phyloP scores from a whole-genome alignment of 768 basidiomycete species.

The Mycena leptocephala region DNA sequence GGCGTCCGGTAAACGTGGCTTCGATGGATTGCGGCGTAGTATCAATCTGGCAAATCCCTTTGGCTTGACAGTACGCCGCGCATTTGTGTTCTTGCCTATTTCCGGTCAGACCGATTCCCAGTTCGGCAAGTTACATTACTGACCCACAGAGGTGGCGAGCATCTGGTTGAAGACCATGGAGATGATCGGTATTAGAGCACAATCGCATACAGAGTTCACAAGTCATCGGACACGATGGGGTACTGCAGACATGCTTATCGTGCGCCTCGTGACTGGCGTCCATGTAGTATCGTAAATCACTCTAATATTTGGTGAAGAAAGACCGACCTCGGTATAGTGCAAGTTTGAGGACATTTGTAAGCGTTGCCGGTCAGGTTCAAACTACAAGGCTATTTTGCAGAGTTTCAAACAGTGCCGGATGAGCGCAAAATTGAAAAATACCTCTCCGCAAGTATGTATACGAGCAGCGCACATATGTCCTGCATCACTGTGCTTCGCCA shows the following conservation, averaged over 20 bases:
- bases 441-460: conserved; percentile 71
- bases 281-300: background rate
- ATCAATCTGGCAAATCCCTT: conserved; percentile 74
- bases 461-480: conserved; percentile 70
- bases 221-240: conserved; percentile 65
- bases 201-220: conserved; percentile 71
- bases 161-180: conserved; percentile 62
- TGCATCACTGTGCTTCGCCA: conserved; percentile 62
- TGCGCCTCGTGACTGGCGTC: conserved; percentile 60
- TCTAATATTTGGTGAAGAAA: background rate
- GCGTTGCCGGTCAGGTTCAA: conserved; percentile 44
- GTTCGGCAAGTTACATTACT: conserved; percentile 23
- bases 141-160: conserved; percentile 73
- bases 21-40: conserved; percentile 72
- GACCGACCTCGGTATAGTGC: conserved; percentile 59
- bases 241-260: conserved; percentile 63
- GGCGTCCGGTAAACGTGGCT: conserved; percentile 71
- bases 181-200: conserved; percentile 63
- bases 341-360: conserved; percentile 60
- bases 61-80: conserved; percentile 54
- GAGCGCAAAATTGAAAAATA: no score
- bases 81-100: conserved; percentile 69
- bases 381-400: conserved; percentile 59
- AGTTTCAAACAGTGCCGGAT: no score
- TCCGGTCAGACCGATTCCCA: background rate